Evolutionary conservation across 2,329 filamentous ascomycete species (phyloP), one percentile per base, ranked within the genome.

Genomic region (Fusarium secorum): DNA sequence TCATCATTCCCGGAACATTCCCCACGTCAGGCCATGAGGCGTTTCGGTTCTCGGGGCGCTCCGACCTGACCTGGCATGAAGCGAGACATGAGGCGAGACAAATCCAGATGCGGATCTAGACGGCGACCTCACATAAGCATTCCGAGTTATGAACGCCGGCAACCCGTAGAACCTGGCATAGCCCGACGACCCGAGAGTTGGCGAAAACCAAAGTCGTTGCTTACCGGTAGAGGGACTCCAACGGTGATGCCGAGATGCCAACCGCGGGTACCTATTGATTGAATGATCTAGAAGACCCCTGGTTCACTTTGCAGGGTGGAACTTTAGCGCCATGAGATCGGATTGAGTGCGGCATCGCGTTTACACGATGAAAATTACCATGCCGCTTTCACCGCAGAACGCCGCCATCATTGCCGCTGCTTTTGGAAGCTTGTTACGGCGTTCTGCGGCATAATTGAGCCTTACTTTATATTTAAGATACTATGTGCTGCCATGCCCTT

Each of bases 371-470:
- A 45, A 9, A 5, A 32, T 9, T 17, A 17, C 36, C 17, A n/a
- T 57, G 66, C 69, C 54, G 48, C 53, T 32, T 52, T 55, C 8
- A 39, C 68, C 68, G 60, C 55, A 68, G 38, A 45, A 55, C 62
- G 70, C 70, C 70, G 68, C 62, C 57, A 41, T 24, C 14, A 54
- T n/a, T 48, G 54, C 71, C 64, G 36, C 51, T 60, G 26, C 35
- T 38, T 28, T 24, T 32, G 17, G 30, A 54, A 33, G 42, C 36
- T 46, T 45, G 26, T 18, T 15, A 58, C 61, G 55, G 51, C 64
- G 41, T 57, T 53, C 46, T 68, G 70, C 70, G 72, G 67, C 72
- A 51, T 28, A 44, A 49, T 14, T 42, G 42, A 36, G 32, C 51
- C 49, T 64, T 63, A 33, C 46, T 22, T 53, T 49, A 36, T 72